Conservation (phyloP, 768 basidiomycete species). For the Hypholoma sublateritium region DNA sequence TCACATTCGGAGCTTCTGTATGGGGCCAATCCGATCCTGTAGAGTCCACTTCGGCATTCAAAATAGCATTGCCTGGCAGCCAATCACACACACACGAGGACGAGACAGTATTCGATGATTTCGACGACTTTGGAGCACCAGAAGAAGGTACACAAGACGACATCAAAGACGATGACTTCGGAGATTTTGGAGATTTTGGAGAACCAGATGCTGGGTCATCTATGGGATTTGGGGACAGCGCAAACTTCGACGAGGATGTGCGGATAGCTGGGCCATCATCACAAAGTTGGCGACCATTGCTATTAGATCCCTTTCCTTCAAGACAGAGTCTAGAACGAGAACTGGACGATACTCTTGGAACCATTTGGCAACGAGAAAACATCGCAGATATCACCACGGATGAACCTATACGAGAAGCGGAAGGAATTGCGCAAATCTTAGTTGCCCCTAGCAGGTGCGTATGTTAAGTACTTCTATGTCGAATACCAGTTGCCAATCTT, state of each 20-base stretch:
- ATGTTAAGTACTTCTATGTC: conserved; percentile 13
- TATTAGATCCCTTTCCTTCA: conserved; percentile 64
- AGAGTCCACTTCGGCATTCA: conserved; percentile 3
- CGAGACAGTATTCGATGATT: conserved; percentile 49
- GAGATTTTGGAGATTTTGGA: conserved; percentile 87
- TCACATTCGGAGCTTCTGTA: conserved; percentile 7
- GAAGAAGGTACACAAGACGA: conserved; percentile 42
- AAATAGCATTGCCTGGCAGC: neutral
- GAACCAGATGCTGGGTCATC: conserved; percentile 44
- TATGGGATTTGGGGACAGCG: conserved; percentile 33
- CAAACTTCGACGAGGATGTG: conserved; percentile 36
- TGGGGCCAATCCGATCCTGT: conserved; percentile 2
- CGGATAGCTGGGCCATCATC: conserved; percentile 42
- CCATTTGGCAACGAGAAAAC: conserved; percentile 60
- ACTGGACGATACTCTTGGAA: conserved; percentile 63
- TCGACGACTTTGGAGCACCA: conserved; percentile 59
- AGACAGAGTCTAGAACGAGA: conserved; percentile 55
- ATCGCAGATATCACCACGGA: conserved; percentile 56
- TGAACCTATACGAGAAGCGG: conserved; percentile 76
- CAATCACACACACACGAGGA: conserved; percentile 53
- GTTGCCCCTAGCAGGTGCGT: conserved; percentile 71
- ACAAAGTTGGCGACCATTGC: conserved; percentile 60
- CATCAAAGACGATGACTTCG: conserved; percentile 76
- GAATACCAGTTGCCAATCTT: conserved; percentile 3
- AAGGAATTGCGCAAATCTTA: conserved; percentile 79